Base-by-base conservation (phyloP, 2,329 filamentous ascomycete genomes). In the Stagonosporopsis chrysanthemi region DNA sequence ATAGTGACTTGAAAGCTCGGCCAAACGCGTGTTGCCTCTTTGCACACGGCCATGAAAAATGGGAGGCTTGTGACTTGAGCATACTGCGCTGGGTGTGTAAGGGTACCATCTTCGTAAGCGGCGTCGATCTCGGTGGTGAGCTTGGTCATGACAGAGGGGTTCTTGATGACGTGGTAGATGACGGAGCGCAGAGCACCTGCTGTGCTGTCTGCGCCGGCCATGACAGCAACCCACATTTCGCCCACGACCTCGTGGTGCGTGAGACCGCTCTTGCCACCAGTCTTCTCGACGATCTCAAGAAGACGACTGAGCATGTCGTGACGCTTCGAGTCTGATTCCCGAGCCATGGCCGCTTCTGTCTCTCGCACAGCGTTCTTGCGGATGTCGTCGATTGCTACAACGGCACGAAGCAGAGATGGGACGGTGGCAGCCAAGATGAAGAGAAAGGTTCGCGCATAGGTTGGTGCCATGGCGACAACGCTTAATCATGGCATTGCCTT, bases 41-140 rank as follows among this genome's bases (percentile, higher is more conserved):
- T 90, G 67, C 93, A 84, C 49, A 86, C 87, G 2, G 90, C 90
- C 68, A 91, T 88, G 2, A 95, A 83, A 70, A 93, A 94, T 0
- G 86, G 85, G 4, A 94, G 81, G 47, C 83, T 84, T 71, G 90
- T 87, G 46, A 81, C 83, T 72, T 92, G 66, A 3, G 28, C 28
- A 29, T 70, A 60, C 28, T 57, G 60, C 3, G 63, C 48, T 6
- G 60, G 64, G 3, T 55, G 56, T 3, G 46, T 57, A 12, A 69
- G 51, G 42, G 41, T 19, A 31, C 64, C 54, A n/a, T 55, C 38
- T 1, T 28, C 40, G 17, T 48, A 42, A 11, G n/a, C 66, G n/a
- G 51, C 41, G 49, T 72, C 66, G 22, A 72, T 41, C 36, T 72
- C 70, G 15, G 61, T 46, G 2, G 50, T 67, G 2, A 55, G 53